Evolutionary conservation across 2,329 filamentous ascomycete genomes (phyloP).

Genomic region (Arachnomyces sp.): DNA sequence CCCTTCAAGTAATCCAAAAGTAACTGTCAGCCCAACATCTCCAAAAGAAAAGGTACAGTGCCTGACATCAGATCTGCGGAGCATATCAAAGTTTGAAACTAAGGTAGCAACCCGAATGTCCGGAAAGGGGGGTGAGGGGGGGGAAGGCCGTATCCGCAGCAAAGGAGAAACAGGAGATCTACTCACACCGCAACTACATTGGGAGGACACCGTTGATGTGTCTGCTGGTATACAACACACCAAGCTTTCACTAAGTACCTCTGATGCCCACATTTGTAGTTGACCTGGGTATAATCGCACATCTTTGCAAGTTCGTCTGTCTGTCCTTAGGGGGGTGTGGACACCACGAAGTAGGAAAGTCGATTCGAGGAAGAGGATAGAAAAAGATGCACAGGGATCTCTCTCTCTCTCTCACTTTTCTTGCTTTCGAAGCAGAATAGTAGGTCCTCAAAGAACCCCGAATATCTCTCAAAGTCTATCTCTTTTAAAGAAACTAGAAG

Average conservation of each 20-base stretch:
- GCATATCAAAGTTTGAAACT: no score
- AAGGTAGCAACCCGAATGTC: not conserved
- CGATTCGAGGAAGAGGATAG: no score
- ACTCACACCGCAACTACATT: constrained; percentile 45
- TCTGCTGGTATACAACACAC: constrained; percentile 43
- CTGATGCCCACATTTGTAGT: constrained; percentile 48
- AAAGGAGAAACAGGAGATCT: constrained; percentile 2
- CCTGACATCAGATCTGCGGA: no score
- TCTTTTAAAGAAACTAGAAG: no score
- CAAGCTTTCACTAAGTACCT: constrained; percentile 49
- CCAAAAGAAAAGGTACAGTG: not conserved
- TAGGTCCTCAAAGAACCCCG: no score
- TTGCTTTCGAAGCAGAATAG: no score
- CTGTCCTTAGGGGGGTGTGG: not conserved
- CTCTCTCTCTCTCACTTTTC: no score
- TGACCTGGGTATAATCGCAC: constrained; percentile 54
- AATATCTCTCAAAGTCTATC: no score
- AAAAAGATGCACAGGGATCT: no score
- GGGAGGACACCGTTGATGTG: constrained; percentile 47
- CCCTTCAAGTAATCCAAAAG: constrained; percentile 8
- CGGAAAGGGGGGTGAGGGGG: no score
- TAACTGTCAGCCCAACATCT: constrained; percentile 1
- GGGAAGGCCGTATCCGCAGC: not conserved
- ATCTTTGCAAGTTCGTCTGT: constrained; percentile 26
- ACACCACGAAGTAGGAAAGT: no score